phyloP scores from a whole-genome alignment of 371 early-diverging fungal species.

The Smittium mucronatum region DNA sequence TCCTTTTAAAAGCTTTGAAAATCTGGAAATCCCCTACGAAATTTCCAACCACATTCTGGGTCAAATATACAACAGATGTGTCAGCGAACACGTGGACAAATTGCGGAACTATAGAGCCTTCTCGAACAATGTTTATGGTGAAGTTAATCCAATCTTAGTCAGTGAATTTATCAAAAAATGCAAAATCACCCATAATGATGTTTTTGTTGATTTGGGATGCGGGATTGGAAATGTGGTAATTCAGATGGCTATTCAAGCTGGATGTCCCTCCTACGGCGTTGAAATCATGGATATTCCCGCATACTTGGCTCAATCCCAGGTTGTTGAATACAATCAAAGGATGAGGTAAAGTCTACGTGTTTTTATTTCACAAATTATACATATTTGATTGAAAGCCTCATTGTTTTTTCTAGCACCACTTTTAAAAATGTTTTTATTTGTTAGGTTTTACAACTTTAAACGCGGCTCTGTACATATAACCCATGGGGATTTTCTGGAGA shows the following conservation, averaged over 20 bases:
- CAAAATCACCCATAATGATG: conserved; percentile 44
- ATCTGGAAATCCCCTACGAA: conserved; percentile 39
- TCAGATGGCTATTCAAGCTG: conserved; percentile 82
- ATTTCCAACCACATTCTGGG: conserved; percentile 70
- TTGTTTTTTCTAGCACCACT: no score
- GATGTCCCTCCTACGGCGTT: conserved; percentile 73
- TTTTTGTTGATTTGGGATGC: conserved; percentile 87
- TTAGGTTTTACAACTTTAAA: conserved; percentile 43
- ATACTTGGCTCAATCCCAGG: conserved; percentile 60
- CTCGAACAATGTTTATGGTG: conserved; percentile 92
- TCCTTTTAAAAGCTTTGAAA: conserved; percentile 20
- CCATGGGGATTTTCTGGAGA: conserved; percentile 63
- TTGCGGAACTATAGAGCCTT: conserved; percentile 80
- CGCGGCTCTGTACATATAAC: conserved; percentile 50
- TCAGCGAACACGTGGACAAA: conserved; percentile 65
- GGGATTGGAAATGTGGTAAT: conserved; percentile 93
- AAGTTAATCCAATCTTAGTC: conserved; percentile 74
- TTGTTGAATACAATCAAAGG: conserved; percentile 68
- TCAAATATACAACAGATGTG: conserved; percentile 78
- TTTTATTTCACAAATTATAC: not conserved
- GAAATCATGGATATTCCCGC: conserved; percentile 86
- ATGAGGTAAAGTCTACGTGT: conserved; percentile 39
- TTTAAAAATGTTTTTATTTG: not conserved
- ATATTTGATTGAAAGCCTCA: no score
- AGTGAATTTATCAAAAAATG: conserved; percentile 66